These are phyloP conservation scores for Anisodus tanguticus DNA, from an alignment of 257 asterid species.

Conservation along the genomic window DNA sequence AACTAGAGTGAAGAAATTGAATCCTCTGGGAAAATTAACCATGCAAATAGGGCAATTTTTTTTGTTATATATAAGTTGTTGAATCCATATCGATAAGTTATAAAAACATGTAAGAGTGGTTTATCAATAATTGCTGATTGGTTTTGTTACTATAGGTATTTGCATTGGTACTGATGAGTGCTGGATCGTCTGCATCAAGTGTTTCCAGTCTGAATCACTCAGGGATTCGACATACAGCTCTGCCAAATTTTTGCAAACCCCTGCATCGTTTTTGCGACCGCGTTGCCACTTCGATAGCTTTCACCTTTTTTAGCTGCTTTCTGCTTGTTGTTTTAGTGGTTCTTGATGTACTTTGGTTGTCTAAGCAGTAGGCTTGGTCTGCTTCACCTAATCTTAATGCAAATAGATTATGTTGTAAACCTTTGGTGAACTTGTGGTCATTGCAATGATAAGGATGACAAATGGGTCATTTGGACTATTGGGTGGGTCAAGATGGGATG, in stretches of 20 bases:
- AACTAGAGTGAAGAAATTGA: too few relatives aligned
- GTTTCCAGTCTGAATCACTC: conserved; percentile 80
- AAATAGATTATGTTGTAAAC: background rate
- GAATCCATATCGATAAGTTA: background rate
- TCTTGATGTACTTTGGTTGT: conserved; percentile 69
- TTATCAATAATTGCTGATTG: background rate
- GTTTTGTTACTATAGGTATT: conserved; percentile 49
- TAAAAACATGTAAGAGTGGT: too few relatives aligned
- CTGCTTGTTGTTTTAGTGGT: conserved; percentile 63
- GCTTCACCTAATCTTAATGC: background rate
- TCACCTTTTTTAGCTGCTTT: conserved; percentile 68
- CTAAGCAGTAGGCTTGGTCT: conserved; percentile 34
- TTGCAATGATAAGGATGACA: background rate
- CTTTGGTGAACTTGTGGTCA: background rate
- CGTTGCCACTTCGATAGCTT: conserved; percentile 72
- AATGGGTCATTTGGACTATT: too few relatives aligned
- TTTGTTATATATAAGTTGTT: too few relatives aligned
- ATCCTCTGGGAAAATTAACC: too few relatives aligned
- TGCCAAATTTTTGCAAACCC: conserved; percentile 88
- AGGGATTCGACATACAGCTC: conserved; percentile 72
- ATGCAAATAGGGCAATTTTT: too few relatives aligned
- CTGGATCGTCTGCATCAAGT: conserved; percentile 90
- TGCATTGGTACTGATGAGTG: conserved; percentile 80
- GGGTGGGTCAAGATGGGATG: too few relatives aligned
- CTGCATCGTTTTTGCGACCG: conserved; percentile 70